Conservation (phyloP, 2,329 filamentous ascomycete genomes). For the Paracamarosporium sp. region DNA sequence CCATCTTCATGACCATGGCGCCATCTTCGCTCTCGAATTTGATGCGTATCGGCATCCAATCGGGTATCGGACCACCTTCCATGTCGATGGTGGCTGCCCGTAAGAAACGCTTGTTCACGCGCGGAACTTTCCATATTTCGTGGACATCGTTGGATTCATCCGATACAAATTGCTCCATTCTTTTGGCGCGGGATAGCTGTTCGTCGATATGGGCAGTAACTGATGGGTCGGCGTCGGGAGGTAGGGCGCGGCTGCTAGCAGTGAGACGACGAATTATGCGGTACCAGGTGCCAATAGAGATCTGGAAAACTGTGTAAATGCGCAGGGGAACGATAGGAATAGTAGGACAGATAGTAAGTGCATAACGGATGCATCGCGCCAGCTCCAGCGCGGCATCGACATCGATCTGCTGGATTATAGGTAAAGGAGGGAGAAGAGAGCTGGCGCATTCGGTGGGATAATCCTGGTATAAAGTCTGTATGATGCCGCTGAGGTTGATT, state of each 20-base stretch:
- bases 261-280: slow-evolving; percentile 21
- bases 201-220: background rate
- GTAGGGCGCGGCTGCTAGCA: background rate
- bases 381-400: slow-evolving; percentile 26
- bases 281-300: slow-evolving; percentile 35
- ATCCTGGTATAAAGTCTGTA: slow-evolving; percentile 29
- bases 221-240: background rate
- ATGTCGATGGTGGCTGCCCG: slow-evolving; percentile 30
- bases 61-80: slow-evolving; percentile 33
- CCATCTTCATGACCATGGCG: slow-evolving; percentile 37
- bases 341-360: slow-evolving; percentile 22
- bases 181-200: slow-evolving; percentile 14
- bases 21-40: slow-evolving; percentile 36
- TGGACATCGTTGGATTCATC: slow-evolving; percentile 31
- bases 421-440: slow-evolving; percentile 25
- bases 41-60: slow-evolving; percentile 36
- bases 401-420: slow-evolving; percentile 23
- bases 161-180: slow-evolving; percentile 32
- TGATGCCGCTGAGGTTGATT: slow-evolving; percentile 29
- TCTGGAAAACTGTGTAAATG: slow-evolving; percentile 34
- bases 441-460: slow-evolving; percentile 24
- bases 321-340: slow-evolving; percentile 35
- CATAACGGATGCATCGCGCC: slow-evolving; percentile 30
- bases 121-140: slow-evolving; percentile 27
- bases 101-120: slow-evolving; percentile 25